Evolutionary conservation across 768 basidiomycete genomes (phyloP), one percentile per base, ranked within the genome.

Genomic region (Suillus clintonianus): DNA sequence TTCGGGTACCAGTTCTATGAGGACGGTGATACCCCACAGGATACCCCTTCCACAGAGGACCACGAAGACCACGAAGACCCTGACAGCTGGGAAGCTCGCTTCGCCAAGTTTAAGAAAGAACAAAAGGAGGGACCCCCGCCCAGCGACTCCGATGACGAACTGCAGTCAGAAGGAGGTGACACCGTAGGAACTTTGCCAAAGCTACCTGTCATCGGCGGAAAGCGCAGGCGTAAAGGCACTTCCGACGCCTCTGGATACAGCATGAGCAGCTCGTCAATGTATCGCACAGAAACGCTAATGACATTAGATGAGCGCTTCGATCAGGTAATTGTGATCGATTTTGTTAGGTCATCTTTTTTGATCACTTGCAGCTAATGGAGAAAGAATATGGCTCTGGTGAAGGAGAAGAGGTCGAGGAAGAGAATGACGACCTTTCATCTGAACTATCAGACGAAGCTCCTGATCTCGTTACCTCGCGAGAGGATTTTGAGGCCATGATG

Each of bases 251-350:
- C 93, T 24, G 95, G 94, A 14, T 97, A 97, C 81, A 94, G 91
- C 73, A 98, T 99, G 95, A 97, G 92, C 74, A 95, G 94, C 70
- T 95, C 94, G 4, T 94, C 94, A 15, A 94, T 99, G 92, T 92
- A 87, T 78, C 87, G 97, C 51, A 99, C 93, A 67, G 91, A 95
- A 68, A 89, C 94, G 1, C 77, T 99, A 34, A 87, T 92, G 59
- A 90, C 89, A 2, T 81, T 99, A 48, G 97, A 99, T 71, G 94
- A 98, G 71, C 85, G 89, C 13, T 99, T 99, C 72, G 96, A 99
- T 70, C 88, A 94, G 83, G 97, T 94, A 68, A 65, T 45, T 60
- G n/a, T n/a, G 42, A 13, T 34, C 41, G 15, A 50, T 43, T 50
- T 53, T 55, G 37, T 47, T 39, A 32, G 22, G 34, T 30, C 45